Percentiles rank a stretch among this genome's conserved stretches.
phyloP scores from a whole-genome alignment of 345 rosid species.

The Punica granatum region DNA sequence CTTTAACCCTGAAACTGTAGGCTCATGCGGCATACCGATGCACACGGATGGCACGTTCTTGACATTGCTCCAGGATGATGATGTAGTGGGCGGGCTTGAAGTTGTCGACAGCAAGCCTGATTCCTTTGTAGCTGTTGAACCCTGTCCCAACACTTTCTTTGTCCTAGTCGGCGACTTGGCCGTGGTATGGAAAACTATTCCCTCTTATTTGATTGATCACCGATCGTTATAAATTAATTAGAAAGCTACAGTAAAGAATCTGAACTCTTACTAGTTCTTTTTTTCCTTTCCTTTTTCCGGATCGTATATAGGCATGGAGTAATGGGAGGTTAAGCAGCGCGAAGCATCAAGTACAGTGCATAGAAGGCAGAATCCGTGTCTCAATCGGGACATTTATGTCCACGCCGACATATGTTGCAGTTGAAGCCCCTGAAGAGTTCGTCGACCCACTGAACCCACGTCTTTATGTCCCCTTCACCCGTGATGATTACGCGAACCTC shows the following conservation, averaged over 20 bases:
- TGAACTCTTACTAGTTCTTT: background rate
- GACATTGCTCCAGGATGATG: conserved; percentile 75
- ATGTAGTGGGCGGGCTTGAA: conserved; percentile 60
- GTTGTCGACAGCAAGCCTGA: conserved; percentile 45
- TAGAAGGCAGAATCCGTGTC: conserved; percentile 37
- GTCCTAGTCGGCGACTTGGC: conserved; percentile 74
- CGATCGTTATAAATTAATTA: background rate
- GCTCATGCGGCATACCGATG: conserved; percentile 57
- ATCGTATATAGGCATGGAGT: conserved; percentile 34
- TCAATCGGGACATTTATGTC: conserved; percentile 57
- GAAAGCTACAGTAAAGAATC: background rate
- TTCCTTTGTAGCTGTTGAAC: conserved; percentile 14
- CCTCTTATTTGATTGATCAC: background rate
- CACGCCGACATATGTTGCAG: conserved; percentile 31
- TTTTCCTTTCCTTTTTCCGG: background rate
- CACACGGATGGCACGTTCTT: conserved; percentile 71
- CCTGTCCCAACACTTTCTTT: conserved; percentile 54
- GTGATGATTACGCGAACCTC: background rate
- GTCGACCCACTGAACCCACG: conserved; percentile 34
- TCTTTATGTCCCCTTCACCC: conserved; percentile 13
- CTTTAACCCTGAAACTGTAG: conserved; percentile 55
- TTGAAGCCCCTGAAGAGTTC: conserved; percentile 35
- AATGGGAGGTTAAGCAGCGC: conserved; percentile 54
- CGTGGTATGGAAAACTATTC: background rate
- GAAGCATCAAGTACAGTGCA: conserved; percentile 69